These are phyloP conservation scores for Mytilinidion resinicola DNA, from an alignment of 495 filamentous ascomycete genomes.

Conservation along the genomic window DNA sequence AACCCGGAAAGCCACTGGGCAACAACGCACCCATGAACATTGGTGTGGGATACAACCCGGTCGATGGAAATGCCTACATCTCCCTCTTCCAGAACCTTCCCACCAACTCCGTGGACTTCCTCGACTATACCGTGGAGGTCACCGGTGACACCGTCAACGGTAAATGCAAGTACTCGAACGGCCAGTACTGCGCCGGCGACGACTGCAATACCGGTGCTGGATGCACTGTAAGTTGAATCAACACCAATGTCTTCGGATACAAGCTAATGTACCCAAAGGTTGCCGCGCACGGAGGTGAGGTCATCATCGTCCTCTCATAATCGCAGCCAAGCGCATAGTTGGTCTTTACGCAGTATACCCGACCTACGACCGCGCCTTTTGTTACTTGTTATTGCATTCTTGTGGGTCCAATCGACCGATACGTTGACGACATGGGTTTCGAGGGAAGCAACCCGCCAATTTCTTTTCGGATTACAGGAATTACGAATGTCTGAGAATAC, in stretches of 20 bases:
- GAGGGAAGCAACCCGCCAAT: neutral
- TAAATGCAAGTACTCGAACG: slow-evolving; percentile 65
- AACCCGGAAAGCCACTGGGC: slow-evolving; percentile 50
- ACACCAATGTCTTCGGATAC: neutral
- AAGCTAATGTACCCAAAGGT: neutral
- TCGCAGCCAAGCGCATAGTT: neutral
- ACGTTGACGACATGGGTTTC: slow-evolving; percentile 1
- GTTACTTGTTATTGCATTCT: slow-evolving; percentile 1
- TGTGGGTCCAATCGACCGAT: neutral
- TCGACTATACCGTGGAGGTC: slow-evolving; percentile 72
- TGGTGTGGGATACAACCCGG: slow-evolving; percentile 55
- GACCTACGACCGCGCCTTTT: neutral
- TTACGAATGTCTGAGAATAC: neutral
- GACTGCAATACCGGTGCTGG: slow-evolving; percentile 25
- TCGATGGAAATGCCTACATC: slow-evolving; percentile 63
- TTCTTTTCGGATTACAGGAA: neutral
- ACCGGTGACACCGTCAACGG: slow-evolving; percentile 54
- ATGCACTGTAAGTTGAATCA: slow-evolving; percentile 33
- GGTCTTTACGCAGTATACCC: slow-evolving; percentile 3
- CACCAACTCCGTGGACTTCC: slow-evolving; percentile 54
- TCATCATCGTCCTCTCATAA: slow-evolving; percentile 4
- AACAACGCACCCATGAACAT: slow-evolving; percentile 91
- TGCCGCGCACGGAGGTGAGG: neutral
- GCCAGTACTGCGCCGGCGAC: slow-evolving; percentile 49
- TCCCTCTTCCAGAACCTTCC: slow-evolving; percentile 66